A percentile compares a stretch with the other conserved stretches of the same genome.
These are phyloP conservation scores for Vicia faba DNA, from an alignment of 306 rosid species.

Conservation along the genomic window DNA sequence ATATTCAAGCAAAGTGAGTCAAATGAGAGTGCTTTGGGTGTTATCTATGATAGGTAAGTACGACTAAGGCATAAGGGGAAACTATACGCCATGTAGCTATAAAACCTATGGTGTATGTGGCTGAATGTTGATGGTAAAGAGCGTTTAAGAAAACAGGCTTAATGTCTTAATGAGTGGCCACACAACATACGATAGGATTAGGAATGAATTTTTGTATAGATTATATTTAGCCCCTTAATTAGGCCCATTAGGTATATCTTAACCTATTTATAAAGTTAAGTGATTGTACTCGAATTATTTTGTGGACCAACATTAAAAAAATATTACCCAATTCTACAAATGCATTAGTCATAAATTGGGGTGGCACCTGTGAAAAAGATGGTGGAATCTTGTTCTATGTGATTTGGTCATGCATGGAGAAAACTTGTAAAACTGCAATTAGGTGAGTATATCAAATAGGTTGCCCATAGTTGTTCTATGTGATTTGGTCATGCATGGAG, in stretches of 20 bases:
- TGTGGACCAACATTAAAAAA: too few species aligned
- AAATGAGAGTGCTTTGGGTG: neutral
- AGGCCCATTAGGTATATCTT: too few species aligned
- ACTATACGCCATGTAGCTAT: neutral
- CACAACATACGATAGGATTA: neutral
- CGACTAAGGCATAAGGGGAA: neutral
- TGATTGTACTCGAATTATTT: too few species aligned
- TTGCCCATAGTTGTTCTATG: neutral
- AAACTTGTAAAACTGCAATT: neutral
- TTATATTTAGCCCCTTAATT: too few species aligned
- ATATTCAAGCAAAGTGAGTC: neutral
- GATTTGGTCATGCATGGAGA: neutral
- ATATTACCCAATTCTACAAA: too few species aligned
- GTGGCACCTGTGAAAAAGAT: neutral
- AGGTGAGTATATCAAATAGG: neutral
- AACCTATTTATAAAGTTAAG: too few species aligned
- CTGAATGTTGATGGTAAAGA: neutral
- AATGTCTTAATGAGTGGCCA: neutral
- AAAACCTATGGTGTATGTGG: neutral
- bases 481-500: neutral
- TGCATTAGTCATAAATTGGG: neutral
- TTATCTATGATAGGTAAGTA: neutral
- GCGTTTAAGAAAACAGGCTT: constrained; percentile 2
- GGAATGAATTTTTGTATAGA: neutral
- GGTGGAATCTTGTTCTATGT: constrained; percentile 5